Evolutionary conservation across 345 rosid species (phyloP).

Genomic region (Melaleuca alternifolia): DNA sequence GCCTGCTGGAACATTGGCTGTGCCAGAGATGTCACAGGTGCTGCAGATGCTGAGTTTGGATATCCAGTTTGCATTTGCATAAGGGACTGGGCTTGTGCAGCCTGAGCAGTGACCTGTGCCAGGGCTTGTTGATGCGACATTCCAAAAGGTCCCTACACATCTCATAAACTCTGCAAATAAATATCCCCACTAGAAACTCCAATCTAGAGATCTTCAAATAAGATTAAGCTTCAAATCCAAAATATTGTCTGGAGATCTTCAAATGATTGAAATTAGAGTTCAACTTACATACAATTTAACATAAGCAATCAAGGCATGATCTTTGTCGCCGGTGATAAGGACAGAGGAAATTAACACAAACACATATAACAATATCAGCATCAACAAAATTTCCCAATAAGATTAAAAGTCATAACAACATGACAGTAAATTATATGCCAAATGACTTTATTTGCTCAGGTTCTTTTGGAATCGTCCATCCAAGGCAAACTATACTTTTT

Average conservation of each 20-base stretch:
- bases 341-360: not conserved
- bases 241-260: not conserved
- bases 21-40: not conserved
- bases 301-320: not conserved
- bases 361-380: not conserved
- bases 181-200: not conserved
- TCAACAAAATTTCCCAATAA: not conserved
- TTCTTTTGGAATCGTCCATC: not conserved
- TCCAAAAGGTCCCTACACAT: slow-evolving; percentile 52
- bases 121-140: slow-evolving; percentile 82
- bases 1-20: slow-evolving; percentile 12
- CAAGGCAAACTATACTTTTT: not conserved
- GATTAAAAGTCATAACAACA: not conserved
- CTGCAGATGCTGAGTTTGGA: slow-evolving; percentile 18
- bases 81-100: slow-evolving; percentile 37
- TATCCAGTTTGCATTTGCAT: slow-evolving; percentile 18
- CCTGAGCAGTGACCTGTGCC: slow-evolving; percentile 80
- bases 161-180: not conserved
- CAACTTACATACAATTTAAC: not conserved
- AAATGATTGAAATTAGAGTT: not conserved
- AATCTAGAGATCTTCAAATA: not conserved
- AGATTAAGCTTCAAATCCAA: not conserved
- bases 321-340: not conserved
- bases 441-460: not conserved
- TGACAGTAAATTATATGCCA: not conserved